Evolutionary conservation across 139 green algal genomes (phyloP).

Genomic region (Limnomonas spitsbergensis): DNA sequence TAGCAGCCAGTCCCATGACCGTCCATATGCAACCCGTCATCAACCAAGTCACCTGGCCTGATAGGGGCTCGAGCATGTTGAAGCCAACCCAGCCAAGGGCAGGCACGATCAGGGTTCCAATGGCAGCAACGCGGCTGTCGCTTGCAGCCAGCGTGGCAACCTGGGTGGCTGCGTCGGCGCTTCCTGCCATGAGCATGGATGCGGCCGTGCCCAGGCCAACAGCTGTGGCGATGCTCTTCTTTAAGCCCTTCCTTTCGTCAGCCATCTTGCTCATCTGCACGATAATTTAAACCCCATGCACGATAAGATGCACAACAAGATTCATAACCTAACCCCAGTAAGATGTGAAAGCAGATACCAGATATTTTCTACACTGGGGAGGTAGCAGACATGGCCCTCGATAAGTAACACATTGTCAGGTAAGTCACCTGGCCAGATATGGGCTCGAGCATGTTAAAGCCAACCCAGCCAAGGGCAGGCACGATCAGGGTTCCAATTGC

Average conservation of each 20-base stretch:
- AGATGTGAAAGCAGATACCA: too few relatives aligned
- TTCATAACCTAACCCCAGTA: neutral
- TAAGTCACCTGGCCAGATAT: too few relatives aligned
- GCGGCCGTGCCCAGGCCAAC: constrained; percentile 40
- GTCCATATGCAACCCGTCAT: too few relatives aligned
- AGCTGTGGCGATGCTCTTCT: neutral
- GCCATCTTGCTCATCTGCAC: constrained; percentile 18
- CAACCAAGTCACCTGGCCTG: neutral
- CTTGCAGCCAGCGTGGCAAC: constrained; percentile 70
- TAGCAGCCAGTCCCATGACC: too few relatives aligned
- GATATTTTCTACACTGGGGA: too few relatives aligned
- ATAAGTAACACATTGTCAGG: too few relatives aligned
- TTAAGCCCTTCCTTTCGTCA: neutral
- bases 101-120: constrained; percentile 49
- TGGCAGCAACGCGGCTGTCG: constrained; percentile 60
- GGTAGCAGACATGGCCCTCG: too few relatives aligned
- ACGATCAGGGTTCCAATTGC: too few relatives aligned
- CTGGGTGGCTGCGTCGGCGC: constrained; percentile 61
- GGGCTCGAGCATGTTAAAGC: too few relatives aligned
- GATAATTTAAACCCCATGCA: too few relatives aligned
- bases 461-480: too few relatives aligned
- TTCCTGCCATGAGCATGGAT: constrained; percentile 39
- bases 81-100: constrained; percentile 69
- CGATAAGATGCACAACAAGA: neutral
- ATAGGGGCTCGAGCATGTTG: constrained; percentile 60